Conservation (phyloP, 2,329 filamentous ascomycete genomes). For the Talaromyces sp. region DNA sequence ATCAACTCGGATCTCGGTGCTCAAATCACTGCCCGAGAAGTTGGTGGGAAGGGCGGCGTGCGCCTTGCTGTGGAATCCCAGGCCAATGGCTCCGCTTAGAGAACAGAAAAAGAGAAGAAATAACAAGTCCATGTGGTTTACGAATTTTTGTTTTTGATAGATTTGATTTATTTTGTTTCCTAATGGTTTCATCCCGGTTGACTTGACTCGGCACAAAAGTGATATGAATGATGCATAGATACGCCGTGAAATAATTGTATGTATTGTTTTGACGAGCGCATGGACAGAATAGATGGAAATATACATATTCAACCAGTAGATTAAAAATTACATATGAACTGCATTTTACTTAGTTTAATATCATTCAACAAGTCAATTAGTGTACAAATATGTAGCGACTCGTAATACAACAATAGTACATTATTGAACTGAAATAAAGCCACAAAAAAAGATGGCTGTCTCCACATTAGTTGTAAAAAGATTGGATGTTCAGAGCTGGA, state of each 20-base stretch:
- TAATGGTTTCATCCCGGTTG: neutral
- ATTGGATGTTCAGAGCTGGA: neutral
- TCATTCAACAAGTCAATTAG: neutral
- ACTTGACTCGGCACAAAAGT: neutral
- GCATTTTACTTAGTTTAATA: neutral
- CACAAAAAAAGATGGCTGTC: neutral
- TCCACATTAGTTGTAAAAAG: neutral
- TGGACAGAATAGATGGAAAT: neutral
- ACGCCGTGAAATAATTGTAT: neutral
- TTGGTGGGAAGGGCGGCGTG: slow-evolving; percentile 80
- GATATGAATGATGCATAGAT: neutral
- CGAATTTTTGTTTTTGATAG: neutral
- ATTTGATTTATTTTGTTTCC: neutral
- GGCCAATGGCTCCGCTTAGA: slow-evolving; percentile 26
- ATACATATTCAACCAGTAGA: neutral
- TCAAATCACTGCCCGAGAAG: slow-evolving; percentile 74
- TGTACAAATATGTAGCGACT: neutral
- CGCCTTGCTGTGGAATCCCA: slow-evolving; percentile 53
- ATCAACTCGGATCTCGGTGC: slow-evolving; percentile 73
- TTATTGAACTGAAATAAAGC: neutral
- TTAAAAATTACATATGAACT: too few species aligned
- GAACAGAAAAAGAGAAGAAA: neutral
- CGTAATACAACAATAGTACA: neutral
- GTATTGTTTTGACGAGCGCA: neutral
- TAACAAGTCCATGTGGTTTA: neutral